These are phyloP conservation scores for Yamadazyma diospyri DNA, from an alignment of 1,139 yeast species.

Conservation along the genomic window DNA sequence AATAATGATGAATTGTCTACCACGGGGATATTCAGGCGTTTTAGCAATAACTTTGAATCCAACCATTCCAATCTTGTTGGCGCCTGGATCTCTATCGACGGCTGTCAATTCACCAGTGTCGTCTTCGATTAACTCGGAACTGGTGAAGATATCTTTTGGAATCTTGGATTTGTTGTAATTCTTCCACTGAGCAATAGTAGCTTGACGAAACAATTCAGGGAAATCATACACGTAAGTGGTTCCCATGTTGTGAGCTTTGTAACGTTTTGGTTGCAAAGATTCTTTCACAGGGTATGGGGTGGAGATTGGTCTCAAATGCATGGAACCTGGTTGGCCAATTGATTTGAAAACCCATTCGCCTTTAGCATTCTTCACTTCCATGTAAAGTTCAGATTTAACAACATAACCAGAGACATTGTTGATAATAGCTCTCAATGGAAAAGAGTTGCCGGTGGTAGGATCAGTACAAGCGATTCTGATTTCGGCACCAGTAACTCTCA, in stretches of 20 bases:
- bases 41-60: slow-evolving; percentile 89
- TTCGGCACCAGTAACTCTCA: slow-evolving; percentile 96
- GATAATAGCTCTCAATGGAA: slow-evolving; percentile 94
- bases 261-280: slow-evolving; percentile 96
- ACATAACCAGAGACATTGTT: slow-evolving; percentile 97
- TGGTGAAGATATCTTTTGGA: slow-evolving; percentile 75
- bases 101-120: slow-evolving; percentile 77
- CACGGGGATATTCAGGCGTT: slow-evolving; percentile 96
- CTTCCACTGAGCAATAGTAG: slow-evolving; percentile 82
- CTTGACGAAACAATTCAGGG: slow-evolving; percentile 98
- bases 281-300: slow-evolving; percentile 98
- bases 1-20: slow-evolving; percentile 86
- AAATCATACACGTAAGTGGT: slow-evolving; percentile 97
- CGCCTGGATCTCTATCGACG: slow-evolving; percentile 93
- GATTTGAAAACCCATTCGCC: slow-evolving; percentile 98
- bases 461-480: slow-evolving; percentile 94
- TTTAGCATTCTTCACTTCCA: slow-evolving; percentile 85
- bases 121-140: slow-evolving; percentile 82
- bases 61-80: slow-evolving; percentile 95
- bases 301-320: slow-evolving; percentile 94
- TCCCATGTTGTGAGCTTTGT: slow-evolving; percentile 97
- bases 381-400: slow-evolving; percentile 89
- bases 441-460: slow-evolving; percentile 78
- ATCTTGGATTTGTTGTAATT: slow-evolving; percentile 52
- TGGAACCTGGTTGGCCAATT: slow-evolving; percentile 88